These are phyloP conservation scores for Boletus reticulatus DNA, from an alignment of 768 basidiomycete species.

Conservation along the genomic window DNA sequence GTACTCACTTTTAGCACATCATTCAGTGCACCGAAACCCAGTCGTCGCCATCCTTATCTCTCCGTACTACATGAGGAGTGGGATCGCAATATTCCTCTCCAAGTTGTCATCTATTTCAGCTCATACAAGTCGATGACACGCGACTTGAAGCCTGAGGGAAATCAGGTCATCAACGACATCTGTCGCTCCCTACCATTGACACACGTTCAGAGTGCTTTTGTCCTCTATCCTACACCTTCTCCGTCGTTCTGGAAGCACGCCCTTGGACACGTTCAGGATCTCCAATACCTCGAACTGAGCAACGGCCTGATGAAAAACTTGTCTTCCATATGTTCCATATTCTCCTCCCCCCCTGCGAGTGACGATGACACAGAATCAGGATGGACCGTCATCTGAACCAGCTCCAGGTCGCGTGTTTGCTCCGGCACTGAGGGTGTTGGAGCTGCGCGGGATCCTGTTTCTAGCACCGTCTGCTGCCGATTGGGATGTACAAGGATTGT, in stretches of 20 bases:
- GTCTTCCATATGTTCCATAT: background rate
- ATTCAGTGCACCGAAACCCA: background rate
- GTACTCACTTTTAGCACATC: background rate
- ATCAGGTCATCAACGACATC: background rate
- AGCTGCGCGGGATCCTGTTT: background rate
- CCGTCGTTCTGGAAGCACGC: too few relatives aligned
- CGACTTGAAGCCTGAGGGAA: too few relatives aligned
- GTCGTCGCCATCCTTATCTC: too few relatives aligned
- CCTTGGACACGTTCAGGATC: background rate
- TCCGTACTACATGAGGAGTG: too few relatives aligned
- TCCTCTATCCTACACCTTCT: background rate
- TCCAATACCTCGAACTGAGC: background rate
- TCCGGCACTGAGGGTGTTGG: background rate
- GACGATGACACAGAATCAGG: too few relatives aligned
- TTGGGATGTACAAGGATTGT: background rate
- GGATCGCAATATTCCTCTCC: too few relatives aligned
- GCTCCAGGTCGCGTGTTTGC: background rate
- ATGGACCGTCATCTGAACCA: background rate
- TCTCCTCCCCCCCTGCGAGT: background rate
- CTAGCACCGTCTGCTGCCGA: background rate
- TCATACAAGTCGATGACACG: too few relatives aligned
- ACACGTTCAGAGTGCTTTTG: background rate
- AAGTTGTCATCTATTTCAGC: background rate
- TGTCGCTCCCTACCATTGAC: background rate
- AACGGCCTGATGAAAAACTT: background rate